Percentiles rank a stretch among this genome's conserved stretches.
These are phyloP conservation scores for Xylaria curta DNA, from an alignment of 495 filamentous ascomycete genomes.

Conservation along the genomic window DNA sequence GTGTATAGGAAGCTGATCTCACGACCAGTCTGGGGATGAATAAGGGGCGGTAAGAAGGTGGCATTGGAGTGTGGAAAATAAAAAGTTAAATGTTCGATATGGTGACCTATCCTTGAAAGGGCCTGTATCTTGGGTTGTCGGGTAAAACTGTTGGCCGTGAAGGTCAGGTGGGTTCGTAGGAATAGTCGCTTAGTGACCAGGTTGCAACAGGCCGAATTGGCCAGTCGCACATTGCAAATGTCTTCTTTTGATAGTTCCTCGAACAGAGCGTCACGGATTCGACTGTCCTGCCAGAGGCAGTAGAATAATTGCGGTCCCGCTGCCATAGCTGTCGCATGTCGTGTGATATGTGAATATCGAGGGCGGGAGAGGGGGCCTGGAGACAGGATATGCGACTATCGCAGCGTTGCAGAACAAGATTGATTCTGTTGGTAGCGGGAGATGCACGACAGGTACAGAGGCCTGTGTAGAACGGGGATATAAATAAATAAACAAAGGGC, in stretches of 20 bases:
- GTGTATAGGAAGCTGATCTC: slow-evolving; percentile 77
- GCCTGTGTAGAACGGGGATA: slow-evolving; percentile 25
- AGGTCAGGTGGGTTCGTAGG: slow-evolving; percentile 63
- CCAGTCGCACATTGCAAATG: slow-evolving; percentile 56
- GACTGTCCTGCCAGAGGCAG: slow-evolving; percentile 60
- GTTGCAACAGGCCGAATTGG: slow-evolving; percentile 58
- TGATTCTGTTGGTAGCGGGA: slow-evolving; percentile 16
- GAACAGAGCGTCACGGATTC: slow-evolving; percentile 58
- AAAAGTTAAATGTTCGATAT: slow-evolving; percentile 74
- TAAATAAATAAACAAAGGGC: slow-evolving; percentile 27
- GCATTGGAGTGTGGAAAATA: slow-evolving; percentile 69
- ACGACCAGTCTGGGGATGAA: slow-evolving; percentile 72
- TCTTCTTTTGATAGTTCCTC: slow-evolving; percentile 55
- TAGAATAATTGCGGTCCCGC: slow-evolving; percentile 54
- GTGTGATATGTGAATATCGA: slow-evolving; percentile 29
- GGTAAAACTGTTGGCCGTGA: slow-evolving; percentile 73
- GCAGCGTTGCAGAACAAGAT: slow-evolving; percentile 25
- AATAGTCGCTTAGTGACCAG: slow-evolving; percentile 61
- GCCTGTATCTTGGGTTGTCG: slow-evolving; percentile 70
- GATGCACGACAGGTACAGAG: slow-evolving; percentile 15
- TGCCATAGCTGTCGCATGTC: slow-evolving; percentile 58
- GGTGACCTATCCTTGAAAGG: slow-evolving; percentile 71
- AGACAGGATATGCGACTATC: slow-evolving; percentile 19
- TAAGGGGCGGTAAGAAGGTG: slow-evolving; percentile 77
- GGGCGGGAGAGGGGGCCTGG: slow-evolving; percentile 14